phyloP scores from a whole-genome alignment of 768 basidiomycete genomes.

The Collybiopsis confluens region DNA sequence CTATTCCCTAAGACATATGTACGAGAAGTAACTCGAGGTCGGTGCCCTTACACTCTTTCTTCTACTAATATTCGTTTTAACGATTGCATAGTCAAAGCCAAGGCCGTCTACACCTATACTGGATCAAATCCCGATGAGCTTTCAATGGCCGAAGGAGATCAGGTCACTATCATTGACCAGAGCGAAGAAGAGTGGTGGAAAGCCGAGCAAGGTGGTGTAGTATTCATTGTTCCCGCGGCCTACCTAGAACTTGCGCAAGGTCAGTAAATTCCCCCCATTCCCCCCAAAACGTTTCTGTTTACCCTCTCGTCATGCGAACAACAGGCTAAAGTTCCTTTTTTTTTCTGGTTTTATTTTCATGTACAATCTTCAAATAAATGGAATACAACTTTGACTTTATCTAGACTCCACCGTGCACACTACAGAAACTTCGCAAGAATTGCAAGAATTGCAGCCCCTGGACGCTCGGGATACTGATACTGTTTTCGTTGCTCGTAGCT shows the following conservation, averaged over 20 bases:
- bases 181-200: slow-evolving; percentile 95
- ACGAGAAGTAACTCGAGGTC: slow-evolving; percentile 64
- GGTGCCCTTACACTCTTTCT: slow-evolving; percentile 21
- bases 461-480: slow-evolving; percentile 26
- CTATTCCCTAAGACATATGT: slow-evolving; percentile 92
- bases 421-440: neutral
- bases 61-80: neutral
- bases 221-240: slow-evolving; percentile 88
- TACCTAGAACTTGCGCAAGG: slow-evolving; percentile 86
- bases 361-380: slow-evolving; percentile 18
- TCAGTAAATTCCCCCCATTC: slow-evolving; percentile 63
- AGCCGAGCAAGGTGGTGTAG: slow-evolving; percentile 78
- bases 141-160: slow-evolving; percentile 80
- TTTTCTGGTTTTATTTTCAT: slow-evolving; percentile 20
- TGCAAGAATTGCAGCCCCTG: neutral
- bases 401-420: neutral
- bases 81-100: slow-evolving; percentile 52
- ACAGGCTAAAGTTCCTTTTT: slow-evolving; percentile 19
- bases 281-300: slow-evolving; percentile 56
- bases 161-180: slow-evolving; percentile 73
- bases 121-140: slow-evolving; percentile 75
- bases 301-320: slow-evolving; percentile 27
- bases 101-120: slow-evolving; percentile 75
- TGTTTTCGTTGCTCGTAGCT: no score
- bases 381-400: neutral